A percentile compares a stretch with the other conserved stretches of the same genome.
These are phyloP conservation scores for Immersiporthe knoxdaviesiana DNA, from an alignment of 2,329 filamentous ascomycete genomes.

Conservation along the genomic window DNA sequence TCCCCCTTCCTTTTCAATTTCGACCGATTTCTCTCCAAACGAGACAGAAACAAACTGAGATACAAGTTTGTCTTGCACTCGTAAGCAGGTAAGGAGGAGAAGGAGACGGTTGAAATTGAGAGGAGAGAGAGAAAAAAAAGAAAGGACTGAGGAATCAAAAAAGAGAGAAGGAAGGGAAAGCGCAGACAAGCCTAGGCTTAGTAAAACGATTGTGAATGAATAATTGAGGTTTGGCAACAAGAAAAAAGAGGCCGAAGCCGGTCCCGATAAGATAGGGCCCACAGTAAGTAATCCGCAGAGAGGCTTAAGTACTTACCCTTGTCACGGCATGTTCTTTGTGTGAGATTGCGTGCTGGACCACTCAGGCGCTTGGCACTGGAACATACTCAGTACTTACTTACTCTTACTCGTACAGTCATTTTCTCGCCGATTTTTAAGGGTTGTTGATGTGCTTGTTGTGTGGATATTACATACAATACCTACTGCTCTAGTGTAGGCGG, in stretches of 20 bases:
- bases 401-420: no score
- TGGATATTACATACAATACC: no score
- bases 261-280: conserved; percentile 22
- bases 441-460: no score
- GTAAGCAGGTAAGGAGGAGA: background rate
- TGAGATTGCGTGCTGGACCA: conserved; percentile 22
- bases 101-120: background rate
- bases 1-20: conserved; percentile 13
- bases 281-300: background rate
- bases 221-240: background rate
- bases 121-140: background rate
- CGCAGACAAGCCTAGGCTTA: background rate
- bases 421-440: no score
- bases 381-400: no score
- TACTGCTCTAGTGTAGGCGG: no score
- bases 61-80: background rate
- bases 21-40: background rate
- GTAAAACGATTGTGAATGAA: background rate
- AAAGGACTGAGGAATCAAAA: no score
- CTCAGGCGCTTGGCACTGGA: background rate
- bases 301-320: background rate
- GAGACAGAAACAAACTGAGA: background rate
- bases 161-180: background rate
- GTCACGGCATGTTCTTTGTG: background rate
- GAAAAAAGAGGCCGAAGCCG: conserved; percentile 26